Evolutionary conservation across 345 rosid genomes (phyloP).

Genomic region (Ricinus communis): DNA sequence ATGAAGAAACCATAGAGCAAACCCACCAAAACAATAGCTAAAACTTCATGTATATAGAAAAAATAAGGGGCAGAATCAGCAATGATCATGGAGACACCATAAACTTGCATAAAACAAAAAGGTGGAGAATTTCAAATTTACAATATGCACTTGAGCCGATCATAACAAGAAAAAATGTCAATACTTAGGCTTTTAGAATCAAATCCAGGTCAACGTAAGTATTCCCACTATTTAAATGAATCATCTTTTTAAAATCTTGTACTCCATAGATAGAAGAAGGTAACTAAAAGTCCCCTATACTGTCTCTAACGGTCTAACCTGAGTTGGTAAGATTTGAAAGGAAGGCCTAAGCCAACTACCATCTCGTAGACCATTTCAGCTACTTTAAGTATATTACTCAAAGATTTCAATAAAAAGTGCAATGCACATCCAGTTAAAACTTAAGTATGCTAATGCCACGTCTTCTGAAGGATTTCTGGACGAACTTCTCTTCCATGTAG

Average conservation of each 20-base stretch:
- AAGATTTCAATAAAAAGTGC: not conserved
- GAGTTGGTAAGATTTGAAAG: not conserved
- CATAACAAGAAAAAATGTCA: too few relatives aligned
- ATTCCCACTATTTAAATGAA: too few relatives aligned
- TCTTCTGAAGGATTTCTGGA: not conserved
- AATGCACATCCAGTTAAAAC: not conserved
- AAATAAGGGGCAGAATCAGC: slow-evolving; percentile 10
- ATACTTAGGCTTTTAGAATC: too few relatives aligned
- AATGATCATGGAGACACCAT: not conserved
- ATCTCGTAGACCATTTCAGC: not conserved
- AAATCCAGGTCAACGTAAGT: too few relatives aligned
- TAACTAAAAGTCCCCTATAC: too few relatives aligned
- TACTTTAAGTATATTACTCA: not conserved
- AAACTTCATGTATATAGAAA: slow-evolving; percentile 51
- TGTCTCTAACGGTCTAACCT: not conserved
- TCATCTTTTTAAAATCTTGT: too few relatives aligned
- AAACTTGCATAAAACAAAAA: not conserved
- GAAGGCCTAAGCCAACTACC: not conserved
- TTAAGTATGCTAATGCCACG: not conserved
- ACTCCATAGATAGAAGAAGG: not conserved
- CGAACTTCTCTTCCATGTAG: not conserved
- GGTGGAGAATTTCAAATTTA: not conserved
- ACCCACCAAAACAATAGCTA: slow-evolving; percentile 96
- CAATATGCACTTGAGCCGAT: not conserved
- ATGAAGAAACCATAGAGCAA: slow-evolving; percentile 95